Conservation (phyloP, 352 stramenopile species). For the Halophytophthora batemanensis region DNA sequence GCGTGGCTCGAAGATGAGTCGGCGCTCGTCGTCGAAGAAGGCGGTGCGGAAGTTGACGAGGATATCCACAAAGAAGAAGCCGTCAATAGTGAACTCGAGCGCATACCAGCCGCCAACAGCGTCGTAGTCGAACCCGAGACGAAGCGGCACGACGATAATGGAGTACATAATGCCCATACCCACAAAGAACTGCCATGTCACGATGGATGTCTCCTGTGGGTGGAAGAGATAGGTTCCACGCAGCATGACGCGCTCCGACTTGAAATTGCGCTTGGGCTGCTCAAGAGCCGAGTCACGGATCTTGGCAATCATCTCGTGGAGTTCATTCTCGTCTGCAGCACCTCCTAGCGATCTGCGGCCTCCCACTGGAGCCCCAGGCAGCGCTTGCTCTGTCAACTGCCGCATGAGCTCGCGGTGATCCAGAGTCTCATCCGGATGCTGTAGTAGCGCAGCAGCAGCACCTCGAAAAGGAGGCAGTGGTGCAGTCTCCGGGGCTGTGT, state of each 20-base stretch:
- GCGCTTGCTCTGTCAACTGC: conserved; percentile 8
- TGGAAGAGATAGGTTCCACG: conserved; percentile 77
- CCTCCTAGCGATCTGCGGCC: conserved; percentile 16
- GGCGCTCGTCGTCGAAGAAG: conserved; percentile 71
- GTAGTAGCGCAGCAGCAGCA: not conserved
- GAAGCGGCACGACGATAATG: conserved; percentile 86
- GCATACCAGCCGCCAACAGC: conserved; percentile 45
- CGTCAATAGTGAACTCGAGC: conserved; percentile 78
- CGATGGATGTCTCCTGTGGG: conserved; percentile 58
- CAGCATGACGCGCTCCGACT: conserved; percentile 51
- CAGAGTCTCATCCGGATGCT: conserved; percentile 13
- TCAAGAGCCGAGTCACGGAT: conserved; percentile 48
- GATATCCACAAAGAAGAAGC: conserved; percentile 87
- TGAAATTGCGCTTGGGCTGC: conserved; percentile 41
- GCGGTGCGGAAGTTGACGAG: conserved; percentile 84
- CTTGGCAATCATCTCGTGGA: conserved; percentile 41
- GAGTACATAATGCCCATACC: conserved; percentile 84
- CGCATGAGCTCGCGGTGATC: conserved; percentile 15
- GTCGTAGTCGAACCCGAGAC: conserved; percentile 80
- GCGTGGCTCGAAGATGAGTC: conserved; percentile 55
- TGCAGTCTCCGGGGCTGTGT: conserved; percentile 4
- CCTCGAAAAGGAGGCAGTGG: not conserved
- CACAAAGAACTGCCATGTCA: conserved; percentile 77
- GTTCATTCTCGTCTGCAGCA: conserved; percentile 17
- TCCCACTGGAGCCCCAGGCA: not conserved